Evolutionary conservation across 495 filamentous ascomycete genomes (phyloP).

Genomic region (Diplogelasinospora grovesii): DNA sequence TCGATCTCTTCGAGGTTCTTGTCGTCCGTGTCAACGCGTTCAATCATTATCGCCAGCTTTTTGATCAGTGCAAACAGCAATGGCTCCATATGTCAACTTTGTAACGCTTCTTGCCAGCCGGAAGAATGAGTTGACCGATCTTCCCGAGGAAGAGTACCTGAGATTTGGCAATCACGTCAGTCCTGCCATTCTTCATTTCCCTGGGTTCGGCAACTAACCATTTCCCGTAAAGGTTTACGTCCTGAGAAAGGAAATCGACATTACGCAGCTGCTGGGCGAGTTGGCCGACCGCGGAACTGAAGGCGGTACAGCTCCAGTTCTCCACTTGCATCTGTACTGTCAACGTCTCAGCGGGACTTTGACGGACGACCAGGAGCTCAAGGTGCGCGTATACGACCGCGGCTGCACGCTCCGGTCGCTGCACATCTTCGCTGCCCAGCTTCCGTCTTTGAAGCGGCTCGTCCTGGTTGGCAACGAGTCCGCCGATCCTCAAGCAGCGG

Average conservation of each 20-base stretch:
- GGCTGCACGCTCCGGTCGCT: background rate
- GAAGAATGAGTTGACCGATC: constrained; percentile 1
- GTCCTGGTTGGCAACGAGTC: background rate
- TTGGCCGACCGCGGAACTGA: background rate
- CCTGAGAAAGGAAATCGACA: constrained; percentile 1
- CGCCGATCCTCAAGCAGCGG: too few relatives aligned
- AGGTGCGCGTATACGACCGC: background rate
- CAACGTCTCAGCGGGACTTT: background rate
- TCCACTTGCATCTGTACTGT: background rate
- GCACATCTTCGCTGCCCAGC: constrained; percentile 1
- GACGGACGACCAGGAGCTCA: constrained; percentile 1
- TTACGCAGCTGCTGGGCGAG: background rate
- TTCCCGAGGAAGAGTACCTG: background rate
- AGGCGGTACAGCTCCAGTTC: background rate
- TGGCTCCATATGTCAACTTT: background rate
- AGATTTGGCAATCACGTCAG: background rate
- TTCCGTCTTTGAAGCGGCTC: background rate
- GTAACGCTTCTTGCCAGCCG: background rate
- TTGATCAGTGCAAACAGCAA: background rate
- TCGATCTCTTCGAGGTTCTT: too few relatives aligned
- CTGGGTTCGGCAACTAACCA: background rate
- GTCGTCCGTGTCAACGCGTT: too few relatives aligned
- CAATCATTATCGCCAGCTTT: background rate
- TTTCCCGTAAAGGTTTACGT: constrained; percentile 1
- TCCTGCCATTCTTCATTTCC: background rate